A percentile compares a stretch with the other conserved stretches of the same genome.
phyloP scores from a whole-genome alignment of 345 rosid genomes.

The Angophora floribunda region DNA sequence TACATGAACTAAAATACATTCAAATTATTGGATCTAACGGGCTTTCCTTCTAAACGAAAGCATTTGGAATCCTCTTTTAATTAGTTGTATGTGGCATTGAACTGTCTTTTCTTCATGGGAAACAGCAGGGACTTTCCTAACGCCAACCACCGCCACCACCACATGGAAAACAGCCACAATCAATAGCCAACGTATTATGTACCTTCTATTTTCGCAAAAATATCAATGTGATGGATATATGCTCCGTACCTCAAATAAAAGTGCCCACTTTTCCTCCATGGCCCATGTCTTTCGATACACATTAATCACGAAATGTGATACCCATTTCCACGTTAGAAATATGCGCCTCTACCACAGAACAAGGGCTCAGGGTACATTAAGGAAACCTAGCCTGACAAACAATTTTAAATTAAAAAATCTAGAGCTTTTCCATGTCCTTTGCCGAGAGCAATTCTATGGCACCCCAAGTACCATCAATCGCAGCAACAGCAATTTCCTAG shows the following conservation, averaged over 20 bases:
- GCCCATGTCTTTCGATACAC: not conserved
- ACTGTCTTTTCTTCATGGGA: not conserved
- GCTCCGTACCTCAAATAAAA: not conserved
- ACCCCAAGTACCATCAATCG: not conserved
- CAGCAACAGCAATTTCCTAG: not conserved
- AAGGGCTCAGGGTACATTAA: not conserved
- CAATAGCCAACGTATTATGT: not conserved
- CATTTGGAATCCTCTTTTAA: not conserved
- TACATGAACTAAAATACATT: not conserved
- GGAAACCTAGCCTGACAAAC: not conserved
- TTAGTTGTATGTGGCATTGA: not conserved
- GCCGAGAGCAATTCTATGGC: not conserved
- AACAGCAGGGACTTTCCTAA: not conserved
- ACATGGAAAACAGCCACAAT: not conserved
- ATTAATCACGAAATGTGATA: not conserved
- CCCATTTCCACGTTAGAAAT: too few species aligned
- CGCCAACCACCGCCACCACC: not conserved
- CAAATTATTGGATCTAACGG: not conserved
- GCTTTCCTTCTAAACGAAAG: not conserved
- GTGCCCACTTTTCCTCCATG: rapidly evolving
- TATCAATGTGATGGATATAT: not conserved
- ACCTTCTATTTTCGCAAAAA: not conserved
- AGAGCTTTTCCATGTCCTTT: not conserved
- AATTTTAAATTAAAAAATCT: not conserved
- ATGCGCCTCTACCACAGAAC: not conserved